Evolutionary conservation across 2,329 filamentous ascomycete species (phyloP).

Genomic region (Ustilaginoidea virens): DNA sequence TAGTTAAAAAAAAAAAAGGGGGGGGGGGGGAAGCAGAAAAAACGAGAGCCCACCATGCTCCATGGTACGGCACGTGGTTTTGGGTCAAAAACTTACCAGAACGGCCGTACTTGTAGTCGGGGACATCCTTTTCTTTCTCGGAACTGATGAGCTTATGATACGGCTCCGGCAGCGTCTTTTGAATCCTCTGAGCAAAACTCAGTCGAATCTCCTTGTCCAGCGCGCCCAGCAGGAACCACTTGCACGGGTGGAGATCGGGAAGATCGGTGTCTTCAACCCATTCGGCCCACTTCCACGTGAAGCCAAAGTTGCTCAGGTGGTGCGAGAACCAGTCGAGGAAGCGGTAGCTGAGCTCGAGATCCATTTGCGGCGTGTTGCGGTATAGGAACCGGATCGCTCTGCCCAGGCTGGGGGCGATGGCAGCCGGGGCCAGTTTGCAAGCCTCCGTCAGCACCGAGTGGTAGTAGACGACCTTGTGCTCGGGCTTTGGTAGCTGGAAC

Average conservation of each 20-base stretch:
- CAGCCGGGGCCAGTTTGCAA: constrained; percentile 88
- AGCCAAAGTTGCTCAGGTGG: constrained; percentile 96
- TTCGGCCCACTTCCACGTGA: constrained; percentile 98
- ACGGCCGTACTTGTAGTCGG: constrained; percentile 78
- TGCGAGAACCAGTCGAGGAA: constrained; percentile 98
- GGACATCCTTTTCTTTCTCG: constrained; percentile 89
- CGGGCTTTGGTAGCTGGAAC: constrained; percentile 69
- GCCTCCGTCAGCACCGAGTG: constrained; percentile 88
- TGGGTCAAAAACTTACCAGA: constrained; percentile 44
- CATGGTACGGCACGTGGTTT: too few relatives aligned
- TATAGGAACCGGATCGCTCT: constrained; percentile 88
- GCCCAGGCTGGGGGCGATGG: constrained; percentile 88
- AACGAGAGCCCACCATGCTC: too few relatives aligned
- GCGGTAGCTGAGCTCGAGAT: constrained; percentile 71
- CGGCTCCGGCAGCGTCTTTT: constrained; percentile 74
- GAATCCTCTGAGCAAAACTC: constrained; percentile 91
- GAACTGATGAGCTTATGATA: constrained; percentile 71
- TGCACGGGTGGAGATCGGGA: constrained; percentile 66
- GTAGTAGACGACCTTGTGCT: constrained; percentile 94
- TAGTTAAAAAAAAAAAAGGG: too few relatives aligned
- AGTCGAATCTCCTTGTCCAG: constrained; percentile 94
- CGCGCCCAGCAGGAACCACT: constrained; percentile 81
- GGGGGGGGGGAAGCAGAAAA: neutral
- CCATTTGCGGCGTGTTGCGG: constrained; percentile 64
- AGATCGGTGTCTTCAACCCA: constrained; percentile 81